Evolutionary conservation across 148 eudicot genomes (phyloP).

Genomic region (Oxyria digyna): DNA sequence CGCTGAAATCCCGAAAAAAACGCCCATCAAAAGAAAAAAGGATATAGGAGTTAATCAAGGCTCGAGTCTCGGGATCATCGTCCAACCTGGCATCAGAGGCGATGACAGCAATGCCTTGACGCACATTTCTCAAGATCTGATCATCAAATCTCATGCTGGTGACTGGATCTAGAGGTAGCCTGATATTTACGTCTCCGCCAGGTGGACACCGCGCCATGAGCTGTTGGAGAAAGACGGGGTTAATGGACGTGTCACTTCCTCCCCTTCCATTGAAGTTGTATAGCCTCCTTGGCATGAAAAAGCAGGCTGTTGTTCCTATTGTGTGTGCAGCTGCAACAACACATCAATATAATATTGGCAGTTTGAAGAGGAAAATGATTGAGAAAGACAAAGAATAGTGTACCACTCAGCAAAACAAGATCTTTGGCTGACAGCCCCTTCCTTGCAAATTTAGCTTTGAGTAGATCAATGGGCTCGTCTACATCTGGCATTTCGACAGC

Average conservation of each 20-base stretch:
- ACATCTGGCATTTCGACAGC: constrained; percentile 53
- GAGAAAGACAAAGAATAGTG: background rate
- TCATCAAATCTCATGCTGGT: constrained; percentile 28
- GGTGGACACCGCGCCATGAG: constrained; percentile 29
- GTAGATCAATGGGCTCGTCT: constrained; percentile 25
- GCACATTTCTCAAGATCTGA: constrained; percentile 30
- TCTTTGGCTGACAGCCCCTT: constrained; percentile 49
- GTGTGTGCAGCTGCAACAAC: constrained; percentile 45
- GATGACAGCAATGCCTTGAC: constrained; percentile 42
- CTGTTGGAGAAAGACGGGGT: constrained; percentile 29
- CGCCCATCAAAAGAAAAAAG: constrained; percentile 16
- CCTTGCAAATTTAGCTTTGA: constrained; percentile 33
- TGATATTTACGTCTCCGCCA: constrained; percentile 26
- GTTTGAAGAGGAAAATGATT: background rate
- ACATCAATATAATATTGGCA: background rate
- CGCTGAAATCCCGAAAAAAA: constrained; percentile 39
- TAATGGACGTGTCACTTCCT: constrained; percentile 40
- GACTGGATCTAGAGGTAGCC: constrained; percentile 32
- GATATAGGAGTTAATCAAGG: constrained; percentile 35
- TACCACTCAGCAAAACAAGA: constrained; percentile 54
- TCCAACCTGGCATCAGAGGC: constrained; percentile 45
- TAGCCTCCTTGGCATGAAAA: constrained; percentile 46
- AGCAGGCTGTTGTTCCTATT: constrained; percentile 54
- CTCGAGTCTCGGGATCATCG: constrained; percentile 28
- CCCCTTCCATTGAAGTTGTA: constrained; percentile 34